Conservation (phyloP, 2,329 filamentous ascomycete genomes). For the Teratosphaeria gauchensis region DNA sequence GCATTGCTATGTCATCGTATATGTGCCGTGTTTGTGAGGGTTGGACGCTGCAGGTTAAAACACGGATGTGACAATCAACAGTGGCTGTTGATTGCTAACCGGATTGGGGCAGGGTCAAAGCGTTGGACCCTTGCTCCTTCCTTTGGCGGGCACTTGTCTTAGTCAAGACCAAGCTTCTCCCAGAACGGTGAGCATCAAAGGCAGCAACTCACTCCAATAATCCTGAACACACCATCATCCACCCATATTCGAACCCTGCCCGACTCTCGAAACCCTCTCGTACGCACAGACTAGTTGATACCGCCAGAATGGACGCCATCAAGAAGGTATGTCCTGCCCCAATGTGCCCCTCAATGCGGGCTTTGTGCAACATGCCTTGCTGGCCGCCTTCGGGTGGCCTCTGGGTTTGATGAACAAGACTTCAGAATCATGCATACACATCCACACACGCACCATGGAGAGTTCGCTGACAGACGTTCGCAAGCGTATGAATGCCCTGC, state of each 20-base stretch:
- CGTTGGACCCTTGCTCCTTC: slow-evolving; percentile 2
- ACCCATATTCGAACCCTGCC: background rate
- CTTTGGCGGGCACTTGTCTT: background rate
- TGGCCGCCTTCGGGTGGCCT: background rate
- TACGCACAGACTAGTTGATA: background rate
- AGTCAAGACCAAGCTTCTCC: background rate
- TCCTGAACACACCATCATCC: background rate
- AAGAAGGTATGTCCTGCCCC: slow-evolving; percentile 29
- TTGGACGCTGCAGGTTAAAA: background rate
- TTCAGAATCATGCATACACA: background rate
- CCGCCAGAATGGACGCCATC: slow-evolving; percentile 32
- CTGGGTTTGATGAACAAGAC: background rate
- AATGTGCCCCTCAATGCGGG: slow-evolving; percentile 16
- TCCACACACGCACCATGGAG: slow-evolving; percentile 1
- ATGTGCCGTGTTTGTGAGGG: slow-evolving; percentile 23
- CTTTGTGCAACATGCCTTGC: background rate
- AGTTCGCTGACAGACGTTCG: slow-evolving; percentile 16
- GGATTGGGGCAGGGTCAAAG: background rate
- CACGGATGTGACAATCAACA: background rate
- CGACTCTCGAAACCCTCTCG: background rate
- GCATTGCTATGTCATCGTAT: background rate
- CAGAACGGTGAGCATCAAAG: background rate
- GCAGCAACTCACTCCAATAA: background rate
- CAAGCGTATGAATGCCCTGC: slow-evolving; percentile 91
- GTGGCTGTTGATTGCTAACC: slow-evolving; percentile 1